Evolutionary conservation across 345 rosid genomes (phyloP).

Genomic region (Eucalyptus guilfoylei): DNA sequence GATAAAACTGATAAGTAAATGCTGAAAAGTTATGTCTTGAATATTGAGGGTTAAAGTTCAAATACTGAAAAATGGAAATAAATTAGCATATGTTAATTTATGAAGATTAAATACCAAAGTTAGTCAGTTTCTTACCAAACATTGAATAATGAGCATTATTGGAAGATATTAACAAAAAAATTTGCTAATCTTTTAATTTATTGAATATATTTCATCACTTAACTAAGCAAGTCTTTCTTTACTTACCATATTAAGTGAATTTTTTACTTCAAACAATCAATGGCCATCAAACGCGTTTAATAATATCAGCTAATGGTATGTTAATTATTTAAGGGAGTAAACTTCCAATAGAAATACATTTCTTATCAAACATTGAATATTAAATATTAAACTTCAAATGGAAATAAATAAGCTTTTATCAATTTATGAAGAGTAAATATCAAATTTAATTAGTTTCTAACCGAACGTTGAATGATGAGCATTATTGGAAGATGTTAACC

Average conservation of each 20-base stretch:
- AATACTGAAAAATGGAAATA: background rate
- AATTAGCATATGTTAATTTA: background rate
- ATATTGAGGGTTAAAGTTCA: background rate
- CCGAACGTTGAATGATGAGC: background rate
- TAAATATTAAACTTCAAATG: too few species aligned
- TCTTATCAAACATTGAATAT: too few species aligned
- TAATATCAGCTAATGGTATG: too few species aligned
- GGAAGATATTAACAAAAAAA: background rate
- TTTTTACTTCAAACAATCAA: background rate
- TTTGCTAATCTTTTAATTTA: background rate
- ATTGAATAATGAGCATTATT: background rate
- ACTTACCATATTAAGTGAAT: fast-evolving
- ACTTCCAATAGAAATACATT: background rate
- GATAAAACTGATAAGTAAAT: too few species aligned
- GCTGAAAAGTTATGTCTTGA: background rate
- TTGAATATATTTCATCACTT: too few species aligned
- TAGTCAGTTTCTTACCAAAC: background rate
- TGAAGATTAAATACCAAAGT: background rate
- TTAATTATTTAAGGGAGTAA: background rate
- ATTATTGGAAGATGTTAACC: background rate
- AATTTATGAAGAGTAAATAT: too few species aligned
- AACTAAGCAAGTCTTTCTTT: background rate
- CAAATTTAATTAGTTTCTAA: too few species aligned
- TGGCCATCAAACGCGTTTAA: background rate
- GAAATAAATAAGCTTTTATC: too few species aligned